These are phyloP conservation scores for Aspergillus hortae DNA, from an alignment of 2,329 filamentous ascomycete genomes.

Conservation along the genomic window DNA sequence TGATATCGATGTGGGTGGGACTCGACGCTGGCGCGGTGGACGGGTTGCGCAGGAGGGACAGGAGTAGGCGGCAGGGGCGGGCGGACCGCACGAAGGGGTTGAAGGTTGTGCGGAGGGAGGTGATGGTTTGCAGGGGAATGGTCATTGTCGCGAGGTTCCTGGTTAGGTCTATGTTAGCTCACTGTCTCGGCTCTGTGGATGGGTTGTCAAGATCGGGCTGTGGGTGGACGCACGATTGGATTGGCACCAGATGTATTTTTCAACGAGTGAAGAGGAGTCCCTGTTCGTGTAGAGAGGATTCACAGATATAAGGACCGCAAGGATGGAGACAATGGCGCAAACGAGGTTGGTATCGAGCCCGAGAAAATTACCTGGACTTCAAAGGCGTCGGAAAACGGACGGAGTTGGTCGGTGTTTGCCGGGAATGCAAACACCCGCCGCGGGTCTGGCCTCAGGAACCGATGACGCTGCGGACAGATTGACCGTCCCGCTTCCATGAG, in stretches of 20 bases:
- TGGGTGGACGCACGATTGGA: neutral
- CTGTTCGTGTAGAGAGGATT: too few relatives aligned
- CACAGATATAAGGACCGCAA: neutral
- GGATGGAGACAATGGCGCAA: neutral
- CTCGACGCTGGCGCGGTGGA: slow-evolving; percentile 75
- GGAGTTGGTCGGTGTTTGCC: slow-evolving; percentile 22
- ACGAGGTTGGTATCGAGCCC: neutral
- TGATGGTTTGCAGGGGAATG: slow-evolving; percentile 47
- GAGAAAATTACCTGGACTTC: slow-evolving; percentile 10
- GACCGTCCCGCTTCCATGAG: neutral
- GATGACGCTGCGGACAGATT: slow-evolving; percentile 25
- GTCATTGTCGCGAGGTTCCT: slow-evolving; percentile 24
- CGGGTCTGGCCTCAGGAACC: slow-evolving; percentile 21
- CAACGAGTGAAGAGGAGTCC: neutral
- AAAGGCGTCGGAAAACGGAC: slow-evolving; percentile 5
- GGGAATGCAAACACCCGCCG: slow-evolving; percentile 26
- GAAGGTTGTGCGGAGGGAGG: slow-evolving; percentile 80
- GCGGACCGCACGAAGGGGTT: slow-evolving; percentile 82
- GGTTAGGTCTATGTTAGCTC: slow-evolving; percentile 1
- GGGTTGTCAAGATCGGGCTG: neutral
- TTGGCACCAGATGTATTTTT: neutral
- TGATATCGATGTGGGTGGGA: slow-evolving; percentile 70
- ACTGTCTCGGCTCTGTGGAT: too few relatives aligned
- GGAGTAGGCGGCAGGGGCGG: slow-evolving; percentile 82
- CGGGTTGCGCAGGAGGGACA: slow-evolving; percentile 78